A percentile compares a stretch with the other conserved stretches of the same genome.
phyloP scores from a whole-genome alignment of 148 eudicot species.

The Drosera capensis region DNA sequence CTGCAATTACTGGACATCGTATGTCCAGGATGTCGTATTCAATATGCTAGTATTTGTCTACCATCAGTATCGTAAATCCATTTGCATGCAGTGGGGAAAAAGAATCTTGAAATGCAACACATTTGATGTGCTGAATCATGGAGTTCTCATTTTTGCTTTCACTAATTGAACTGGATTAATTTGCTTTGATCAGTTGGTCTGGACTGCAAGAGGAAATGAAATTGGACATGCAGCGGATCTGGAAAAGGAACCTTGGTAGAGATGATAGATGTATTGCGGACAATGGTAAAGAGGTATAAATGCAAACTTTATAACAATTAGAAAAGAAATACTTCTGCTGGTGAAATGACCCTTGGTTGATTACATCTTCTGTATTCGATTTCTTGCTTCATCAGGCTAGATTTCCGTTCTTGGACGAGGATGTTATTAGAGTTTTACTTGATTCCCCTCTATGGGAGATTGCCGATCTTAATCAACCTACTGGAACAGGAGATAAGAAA shows the following conservation, averaged over 20 bases:
- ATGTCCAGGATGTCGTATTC: no score
- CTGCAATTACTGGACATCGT: no score
- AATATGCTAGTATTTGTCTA: no score
- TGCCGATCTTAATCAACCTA: conserved; percentile 76
- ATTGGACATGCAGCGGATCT: conserved; percentile 91
- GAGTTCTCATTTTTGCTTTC: conserved; percentile 2
- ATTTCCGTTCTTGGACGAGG: conserved; percentile 93
- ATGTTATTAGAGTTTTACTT: conserved; percentile 65
- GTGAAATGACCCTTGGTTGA: no score
- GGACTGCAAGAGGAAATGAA: conserved; percentile 90
- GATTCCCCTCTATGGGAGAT: conserved; percentile 83
- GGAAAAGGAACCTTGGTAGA: conserved; percentile 98
- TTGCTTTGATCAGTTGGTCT: conserved; percentile 48
- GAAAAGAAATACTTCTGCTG: no score
- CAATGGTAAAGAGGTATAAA: conserved; percentile 79
- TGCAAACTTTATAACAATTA: no score
- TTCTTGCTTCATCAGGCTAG: conserved; percentile 54
- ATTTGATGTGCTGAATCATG: neutral
- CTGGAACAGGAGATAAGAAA: conserved; percentile 88
- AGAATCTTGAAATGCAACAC: no score
- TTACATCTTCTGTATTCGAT: no score
- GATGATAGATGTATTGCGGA: conserved; percentile 98
- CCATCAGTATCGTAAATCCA: no score
- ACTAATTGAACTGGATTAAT: neutral
- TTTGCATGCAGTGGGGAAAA: no score